These are phyloP conservation scores for Sordaria brevicollis DNA, from an alignment of 495 filamentous ascomycete species.

Conservation along the genomic window DNA sequence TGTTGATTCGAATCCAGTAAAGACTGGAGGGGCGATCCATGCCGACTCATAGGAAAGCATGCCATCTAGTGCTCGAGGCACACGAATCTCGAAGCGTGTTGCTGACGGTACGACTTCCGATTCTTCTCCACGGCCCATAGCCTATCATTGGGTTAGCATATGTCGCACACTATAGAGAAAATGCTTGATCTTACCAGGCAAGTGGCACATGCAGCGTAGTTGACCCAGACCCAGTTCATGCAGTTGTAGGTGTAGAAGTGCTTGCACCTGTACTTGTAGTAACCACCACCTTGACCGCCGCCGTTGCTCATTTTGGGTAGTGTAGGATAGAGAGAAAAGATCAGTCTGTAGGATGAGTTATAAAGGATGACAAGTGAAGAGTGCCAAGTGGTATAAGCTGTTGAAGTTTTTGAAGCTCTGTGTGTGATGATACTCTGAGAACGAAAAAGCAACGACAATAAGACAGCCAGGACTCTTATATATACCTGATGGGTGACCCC, in stretches of 20 bases:
- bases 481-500: neutral
- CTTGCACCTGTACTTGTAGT: conserved; percentile 53
- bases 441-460: neutral
- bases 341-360: neutral
- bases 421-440: neutral
- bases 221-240: conserved; percentile 51
- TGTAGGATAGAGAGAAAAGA: neutral
- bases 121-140: conserved; percentile 39
- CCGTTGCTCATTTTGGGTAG: neutral
- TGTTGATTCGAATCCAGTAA: neutral
- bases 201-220: conserved; percentile 44
- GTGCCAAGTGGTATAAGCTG: neutral
- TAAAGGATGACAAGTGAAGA: neutral
- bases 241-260: conserved; percentile 49
- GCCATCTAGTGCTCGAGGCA: conserved; percentile 34
- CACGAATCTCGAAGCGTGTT: conserved; percentile 20
- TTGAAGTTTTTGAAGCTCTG: neutral
- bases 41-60: conserved; percentile 13
- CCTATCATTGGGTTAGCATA: conserved; percentile 14
- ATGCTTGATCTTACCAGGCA: conserved; percentile 39
- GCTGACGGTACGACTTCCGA: conserved; percentile 4
- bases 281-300: conserved; percentile 33
- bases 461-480: neutral
- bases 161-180: neutral
- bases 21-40: neutral